phyloP scores from a whole-genome alignment of 202 grass and related monocot genomes.

The Eragrostis tef region DNA sequence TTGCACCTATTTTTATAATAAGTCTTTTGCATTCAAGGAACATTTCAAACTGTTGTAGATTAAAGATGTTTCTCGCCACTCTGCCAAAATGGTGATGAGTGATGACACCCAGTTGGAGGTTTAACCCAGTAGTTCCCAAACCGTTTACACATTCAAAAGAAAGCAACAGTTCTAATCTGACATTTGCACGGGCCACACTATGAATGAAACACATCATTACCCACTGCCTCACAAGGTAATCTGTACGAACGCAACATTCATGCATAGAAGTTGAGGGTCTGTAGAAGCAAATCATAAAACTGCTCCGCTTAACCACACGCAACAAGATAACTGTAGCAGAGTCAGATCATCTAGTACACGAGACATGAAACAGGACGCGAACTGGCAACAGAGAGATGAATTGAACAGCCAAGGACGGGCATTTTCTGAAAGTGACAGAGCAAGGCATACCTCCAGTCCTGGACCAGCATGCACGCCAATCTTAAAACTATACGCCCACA shows the following conservation, averaged over 20 bases:
- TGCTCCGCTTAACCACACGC: constrained; percentile 4
- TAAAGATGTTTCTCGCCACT: constrained; percentile 30
- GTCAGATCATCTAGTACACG: constrained; percentile 35
- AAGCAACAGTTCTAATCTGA: neutral
- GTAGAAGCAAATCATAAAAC: neutral
- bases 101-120: constrained; percentile 28
- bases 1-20: constrained; percentile 33
- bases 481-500: constrained; percentile 20
- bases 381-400: constrained; percentile 33
- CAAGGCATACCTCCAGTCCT: constrained; percentile 31
- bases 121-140: constrained; percentile 24
- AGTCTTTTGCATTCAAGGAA: constrained; percentile 18
- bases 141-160: constrained; percentile 7
- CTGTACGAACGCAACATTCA: constrained; percentile 18
- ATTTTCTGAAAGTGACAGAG: constrained; percentile 42
- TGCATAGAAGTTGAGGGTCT: neutral
- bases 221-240: neutral
- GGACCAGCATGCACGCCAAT: constrained; percentile 30
- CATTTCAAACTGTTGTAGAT: constrained; percentile 39
- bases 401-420: constrained; percentile 31
- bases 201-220: neutral
- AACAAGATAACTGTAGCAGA: constrained; percentile 28
- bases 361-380: constrained; percentile 10
- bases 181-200: constrained; percentile 5
- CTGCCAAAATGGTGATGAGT: constrained; percentile 27